These are phyloP conservation scores for Leccinum arenicola DNA, from an alignment of 768 basidiomycete species.

Conservation along the genomic window DNA sequence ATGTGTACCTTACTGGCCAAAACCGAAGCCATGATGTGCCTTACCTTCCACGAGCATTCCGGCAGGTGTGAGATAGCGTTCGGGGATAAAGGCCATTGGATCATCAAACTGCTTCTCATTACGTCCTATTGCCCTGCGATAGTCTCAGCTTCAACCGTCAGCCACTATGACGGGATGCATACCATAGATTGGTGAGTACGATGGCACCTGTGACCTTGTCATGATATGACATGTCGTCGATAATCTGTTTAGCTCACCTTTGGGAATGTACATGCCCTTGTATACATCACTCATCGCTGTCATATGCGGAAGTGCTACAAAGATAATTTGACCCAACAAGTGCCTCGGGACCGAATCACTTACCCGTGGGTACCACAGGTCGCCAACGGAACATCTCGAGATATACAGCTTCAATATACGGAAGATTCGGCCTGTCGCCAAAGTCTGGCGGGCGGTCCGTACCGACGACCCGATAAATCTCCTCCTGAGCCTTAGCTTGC, in stretches of 20 bases:
- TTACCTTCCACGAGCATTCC: conserved; percentile 15
- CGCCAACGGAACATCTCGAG: conserved; percentile 34
- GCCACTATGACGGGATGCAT: not conserved
- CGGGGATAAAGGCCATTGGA: conserved; percentile 52
- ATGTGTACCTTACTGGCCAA: conserved; percentile 23
- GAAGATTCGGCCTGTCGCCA: conserved; percentile 26
- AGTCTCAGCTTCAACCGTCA: not conserved
- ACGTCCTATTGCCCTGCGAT: conserved; percentile 43
- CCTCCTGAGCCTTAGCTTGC: conserved; percentile 30
- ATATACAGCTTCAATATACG: conserved; percentile 31
- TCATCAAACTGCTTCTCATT: conserved; percentile 51
- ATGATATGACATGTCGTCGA: not conserved
- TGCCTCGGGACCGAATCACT: conserved; percentile 2
- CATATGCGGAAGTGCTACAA: conserved; percentile 24
- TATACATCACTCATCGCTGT: conserved; percentile 25
- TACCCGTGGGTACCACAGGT: conserved; percentile 28
- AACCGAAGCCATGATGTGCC: conserved; percentile 14
- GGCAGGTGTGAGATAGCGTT: conserved; percentile 42
- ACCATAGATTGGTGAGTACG: conserved; percentile 28
- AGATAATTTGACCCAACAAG: not conserved
- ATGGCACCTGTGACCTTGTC: conserved; percentile 11
- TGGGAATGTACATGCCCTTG: conserved; percentile 30
- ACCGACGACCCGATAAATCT: conserved; percentile 33
- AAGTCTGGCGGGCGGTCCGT: conserved; percentile 27
- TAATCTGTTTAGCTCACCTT: conserved; percentile 15